phyloP scores from a whole-genome alignment of 345 rosid species.

The Melaleuca alternifolia region DNA sequence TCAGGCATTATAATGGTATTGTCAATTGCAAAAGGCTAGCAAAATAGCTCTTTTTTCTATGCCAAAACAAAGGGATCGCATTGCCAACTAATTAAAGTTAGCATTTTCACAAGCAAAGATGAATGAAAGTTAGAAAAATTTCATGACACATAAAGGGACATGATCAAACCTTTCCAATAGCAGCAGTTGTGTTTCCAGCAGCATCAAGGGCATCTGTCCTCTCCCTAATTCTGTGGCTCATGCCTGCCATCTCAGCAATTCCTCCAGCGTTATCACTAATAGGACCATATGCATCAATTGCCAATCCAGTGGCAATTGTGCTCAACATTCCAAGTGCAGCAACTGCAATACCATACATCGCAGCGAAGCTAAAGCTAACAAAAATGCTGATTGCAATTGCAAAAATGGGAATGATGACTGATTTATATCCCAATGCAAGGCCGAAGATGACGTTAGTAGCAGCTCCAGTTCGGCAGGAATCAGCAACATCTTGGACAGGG shows the following conservation, averaged over 20 bases:
- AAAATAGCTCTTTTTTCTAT: background rate
- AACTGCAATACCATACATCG: slow-evolving; percentile 74
- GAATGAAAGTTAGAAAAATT: background rate
- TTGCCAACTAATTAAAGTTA: background rate
- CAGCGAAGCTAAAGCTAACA: slow-evolving; percentile 70
- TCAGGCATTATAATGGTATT: background rate
- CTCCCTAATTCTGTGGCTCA: slow-evolving; percentile 75
- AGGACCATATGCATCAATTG: slow-evolving; percentile 84
- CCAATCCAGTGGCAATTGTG: slow-evolving; percentile 75
- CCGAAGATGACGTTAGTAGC: slow-evolving; percentile 75
- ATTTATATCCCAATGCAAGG: slow-evolving; percentile 75
- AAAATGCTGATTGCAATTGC: slow-evolving; percentile 63
- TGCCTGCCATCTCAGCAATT: slow-evolving; percentile 87
- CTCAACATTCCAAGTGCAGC: slow-evolving; percentile 84
- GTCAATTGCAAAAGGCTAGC: background rate
- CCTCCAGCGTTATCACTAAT: slow-evolving; percentile 86
- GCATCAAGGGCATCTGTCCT: slow-evolving; percentile 88
- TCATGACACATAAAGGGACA: background rate
- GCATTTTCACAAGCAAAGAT: background rate
- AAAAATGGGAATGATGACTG: slow-evolving; percentile 64
- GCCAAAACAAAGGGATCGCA: background rate
- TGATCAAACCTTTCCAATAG: slow-evolving; percentile 58
- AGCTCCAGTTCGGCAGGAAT: slow-evolving; percentile 90
- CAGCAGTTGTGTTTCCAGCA: slow-evolving; percentile 84
- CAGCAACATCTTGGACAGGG: slow-evolving; percentile 98